A percentile compares a stretch with the other conserved stretches of the same genome.
phyloP scores from a whole-genome alignment of 208 protist genomes.

The Entamoeba histolytica region DNA sequence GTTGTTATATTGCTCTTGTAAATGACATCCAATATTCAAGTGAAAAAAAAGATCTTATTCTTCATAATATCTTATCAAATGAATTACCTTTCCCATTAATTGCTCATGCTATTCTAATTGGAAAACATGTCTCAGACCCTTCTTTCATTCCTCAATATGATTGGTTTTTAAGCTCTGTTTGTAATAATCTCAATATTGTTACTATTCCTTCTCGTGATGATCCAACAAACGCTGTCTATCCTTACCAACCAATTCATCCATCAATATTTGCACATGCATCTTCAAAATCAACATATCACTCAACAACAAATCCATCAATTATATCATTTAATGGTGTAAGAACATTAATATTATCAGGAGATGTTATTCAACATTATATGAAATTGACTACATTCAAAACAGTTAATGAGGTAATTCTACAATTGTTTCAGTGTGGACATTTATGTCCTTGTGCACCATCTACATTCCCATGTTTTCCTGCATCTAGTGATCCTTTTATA shows the following conservation, averaged over 20 bases:
- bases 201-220: background rate
- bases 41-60: no score
- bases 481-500: background rate
- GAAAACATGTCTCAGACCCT: no score
- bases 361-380: background rate
- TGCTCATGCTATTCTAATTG: no score
- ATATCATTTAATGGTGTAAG: background rate
- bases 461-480: background rate
- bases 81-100: no score
- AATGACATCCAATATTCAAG: no score
- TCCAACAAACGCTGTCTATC: background rate
- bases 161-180: background rate
- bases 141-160: background rate
- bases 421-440: background rate
- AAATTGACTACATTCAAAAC: background rate
- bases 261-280: background rate
- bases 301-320: background rate
- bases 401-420: background rate
- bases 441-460: background rate
- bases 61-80: no score
- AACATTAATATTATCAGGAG: background rate
- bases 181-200: background rate
- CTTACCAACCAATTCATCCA: background rate
- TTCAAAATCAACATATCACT: background rate
- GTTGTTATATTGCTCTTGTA: no score